Evolutionary conservation across 2,329 filamentous ascomycete genomes (phyloP), one percentile per base, ranked within the genome.

Genomic region (Hymenoscyphus albidus): DNA sequence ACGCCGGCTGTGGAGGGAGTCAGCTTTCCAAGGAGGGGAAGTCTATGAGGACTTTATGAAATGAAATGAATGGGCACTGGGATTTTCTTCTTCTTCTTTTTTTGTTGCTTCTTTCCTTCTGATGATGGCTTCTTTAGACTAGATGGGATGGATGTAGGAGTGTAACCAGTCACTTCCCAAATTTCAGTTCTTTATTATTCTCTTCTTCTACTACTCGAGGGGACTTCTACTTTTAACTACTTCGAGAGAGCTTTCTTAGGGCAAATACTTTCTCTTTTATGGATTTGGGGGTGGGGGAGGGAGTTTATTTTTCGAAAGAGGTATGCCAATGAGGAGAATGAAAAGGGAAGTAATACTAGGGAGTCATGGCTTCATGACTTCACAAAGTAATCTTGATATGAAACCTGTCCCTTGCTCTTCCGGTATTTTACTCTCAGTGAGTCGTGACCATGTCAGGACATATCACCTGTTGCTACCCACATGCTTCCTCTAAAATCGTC

Each of bases 1-100:
- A 84, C 88, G 73, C 82, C 90, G 4, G 94, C 95, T 58, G 88
- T 96, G 13, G 89, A 97, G 74, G 93, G 92, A 4, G 91, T 99
- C 13, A 81, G 83, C 66, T 97, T 92, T 75, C 92, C 93, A 31
- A 84, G 90, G 74, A 88, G 90, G 71, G 88, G 90, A 22, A 89
- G 83, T 73, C 76, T 88, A 66, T 88, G 74, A 79, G 56, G 55
- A 32, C 12, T 18, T 54, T 54, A 54, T 54, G 48, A 54, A 54
- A 4, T 54, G 48, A 54, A 54, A 54, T 54, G 18, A 54, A 27
- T 27, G 35, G 35, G 35, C 35, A 35, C 35, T 35, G 35, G 35
- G 35, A 35, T 35, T 35, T 35, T 10, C 27, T 27, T 27, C 27
- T 27, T 7, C 35, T 35, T 35, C 9, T 35, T 35, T 4, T 35